Evolutionary conservation across 2,329 filamentous ascomycete genomes (phyloP).

Genomic region (Triangularia setosa): DNA sequence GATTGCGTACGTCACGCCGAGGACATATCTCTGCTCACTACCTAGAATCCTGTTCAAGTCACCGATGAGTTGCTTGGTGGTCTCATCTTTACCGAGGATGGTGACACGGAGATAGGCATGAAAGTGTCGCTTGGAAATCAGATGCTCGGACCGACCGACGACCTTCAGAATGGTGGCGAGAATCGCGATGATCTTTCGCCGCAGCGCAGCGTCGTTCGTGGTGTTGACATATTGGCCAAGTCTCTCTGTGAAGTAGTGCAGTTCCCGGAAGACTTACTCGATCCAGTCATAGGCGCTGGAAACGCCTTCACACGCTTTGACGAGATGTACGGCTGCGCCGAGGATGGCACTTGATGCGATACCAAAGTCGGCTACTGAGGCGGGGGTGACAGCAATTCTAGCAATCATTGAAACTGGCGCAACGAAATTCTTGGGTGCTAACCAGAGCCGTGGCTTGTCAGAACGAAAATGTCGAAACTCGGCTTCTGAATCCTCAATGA

Average conservation of each 20-base stretch:
- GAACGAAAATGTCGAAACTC: slow-evolving; percentile 3
- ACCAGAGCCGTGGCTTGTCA: neutral
- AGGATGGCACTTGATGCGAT: slow-evolving; percentile 5
- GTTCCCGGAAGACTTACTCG: slow-evolving; percentile 12
- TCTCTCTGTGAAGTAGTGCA: slow-evolving; percentile 8
- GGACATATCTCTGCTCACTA: slow-evolving; percentile 11
- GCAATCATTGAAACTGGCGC: neutral
- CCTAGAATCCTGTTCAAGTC: slow-evolving; percentile 9
- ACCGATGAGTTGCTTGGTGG: slow-evolving; percentile 8
- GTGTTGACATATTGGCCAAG: neutral
- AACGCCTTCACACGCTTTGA: slow-evolving; percentile 10
- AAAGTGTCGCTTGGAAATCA: slow-evolving; percentile 9
- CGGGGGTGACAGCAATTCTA: neutral
- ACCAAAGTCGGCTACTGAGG: slow-evolving; percentile 5
- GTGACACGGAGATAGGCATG: slow-evolving; percentile 7
- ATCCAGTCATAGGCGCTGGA: slow-evolving; percentile 12
- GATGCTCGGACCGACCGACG: slow-evolving; percentile 6
- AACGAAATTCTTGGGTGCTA: slow-evolving; percentile 4
- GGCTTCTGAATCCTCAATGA: neutral
- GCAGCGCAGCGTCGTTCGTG: neutral
- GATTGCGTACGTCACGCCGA: slow-evolving; percentile 7
- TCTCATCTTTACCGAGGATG: slow-evolving; percentile 8
- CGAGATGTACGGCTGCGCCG: slow-evolving; percentile 3
- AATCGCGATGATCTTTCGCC: slow-evolving; percentile 7
- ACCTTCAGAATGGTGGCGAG: slow-evolving; percentile 9